Base-by-base conservation (phyloP, 768 basidiomycete genomes). In the Leccinum disarticulatum region DNA sequence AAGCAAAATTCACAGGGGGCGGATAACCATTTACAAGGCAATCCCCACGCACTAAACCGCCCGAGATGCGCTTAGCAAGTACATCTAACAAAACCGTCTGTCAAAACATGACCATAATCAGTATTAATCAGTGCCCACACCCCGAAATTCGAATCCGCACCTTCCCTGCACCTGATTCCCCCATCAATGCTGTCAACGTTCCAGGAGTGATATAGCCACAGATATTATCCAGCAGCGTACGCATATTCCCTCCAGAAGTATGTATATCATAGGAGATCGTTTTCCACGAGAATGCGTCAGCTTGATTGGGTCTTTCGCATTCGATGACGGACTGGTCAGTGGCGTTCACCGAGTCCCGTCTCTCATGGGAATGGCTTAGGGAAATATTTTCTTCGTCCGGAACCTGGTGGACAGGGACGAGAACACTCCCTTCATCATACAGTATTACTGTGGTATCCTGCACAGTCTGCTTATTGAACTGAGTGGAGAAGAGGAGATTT, bases 251-350 rank as follows among this genome's bases (percentile, higher is more conserved):
- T 36, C 68, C 67, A 0, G 62, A 52, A 49, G 73, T 65, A 2
- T 81, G 79, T 2, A 93, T 85, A 50, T 79, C 80, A 70, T 94
- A 95, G 58, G 78, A 76, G 52, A 93, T 64, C 59, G 85, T 76
- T 54, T 84, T 80, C 91, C 91, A 95, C 1, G 92, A 90, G 74
- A 95, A 94, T 3, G 87, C 76, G 60, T 87, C 79, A n/a, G 69
- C 74, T 75, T 3, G 30, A n/a, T 2, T 51, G 17, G 41, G 19
- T 8, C 22, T 46, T 61, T 77, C 80, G 0, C 25, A 19, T 13
- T 27, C 2, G 14, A 48, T 4, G 15, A 38, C 8, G 4, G 28
- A 5, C 7, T 17, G 3, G 17, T 63, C 15, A 6, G 27, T 2
- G 5, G 17, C 11, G 10, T 33, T 28, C 2, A 1, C 3, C 5